A percentile compares a stretch with the other conserved stretches of the same genome.
Evolutionary conservation across 208 protist genomes (phyloP).

Genomic region (Acanthamoeba culbertsoni): DNA sequence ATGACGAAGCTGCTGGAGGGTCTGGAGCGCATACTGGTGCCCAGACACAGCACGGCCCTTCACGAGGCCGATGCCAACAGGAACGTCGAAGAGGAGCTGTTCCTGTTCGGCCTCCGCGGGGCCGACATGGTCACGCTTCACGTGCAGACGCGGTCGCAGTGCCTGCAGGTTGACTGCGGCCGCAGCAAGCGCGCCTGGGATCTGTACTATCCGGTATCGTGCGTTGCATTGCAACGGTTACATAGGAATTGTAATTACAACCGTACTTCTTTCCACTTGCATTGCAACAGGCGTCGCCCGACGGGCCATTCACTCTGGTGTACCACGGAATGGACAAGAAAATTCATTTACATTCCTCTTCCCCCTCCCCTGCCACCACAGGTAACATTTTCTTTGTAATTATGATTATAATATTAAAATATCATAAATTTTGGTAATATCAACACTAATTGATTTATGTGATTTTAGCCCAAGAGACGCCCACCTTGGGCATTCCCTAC

Average conservation of each 20-base stretch:
- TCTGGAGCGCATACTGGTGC: constrained; percentile 22
- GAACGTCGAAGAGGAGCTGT: not conserved
- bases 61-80: not conserved
- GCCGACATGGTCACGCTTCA: constrained; percentile 33
- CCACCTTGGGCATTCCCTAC: not conserved
- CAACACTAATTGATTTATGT: no score
- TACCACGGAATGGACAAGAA: not conserved
- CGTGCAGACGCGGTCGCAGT: not conserved
- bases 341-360: not conserved
- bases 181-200: constrained; percentile 34
- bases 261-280: not conserved
- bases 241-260: not conserved
- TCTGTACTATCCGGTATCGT: not conserved
- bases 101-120: not conserved
- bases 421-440: no score
- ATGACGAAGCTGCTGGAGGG: not conserved
- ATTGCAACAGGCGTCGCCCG: not conserved
- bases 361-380: not conserved
- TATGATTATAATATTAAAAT: no score
- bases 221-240: not conserved
- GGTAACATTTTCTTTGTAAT: no score
- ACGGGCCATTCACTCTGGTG: not conserved
- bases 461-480: not conserved
- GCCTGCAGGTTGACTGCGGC: not conserved
- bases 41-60: not conserved